These are phyloP conservation scores for Mycena pura DNA, from an alignment of 768 basidiomycete species.

Conservation along the genomic window DNA sequence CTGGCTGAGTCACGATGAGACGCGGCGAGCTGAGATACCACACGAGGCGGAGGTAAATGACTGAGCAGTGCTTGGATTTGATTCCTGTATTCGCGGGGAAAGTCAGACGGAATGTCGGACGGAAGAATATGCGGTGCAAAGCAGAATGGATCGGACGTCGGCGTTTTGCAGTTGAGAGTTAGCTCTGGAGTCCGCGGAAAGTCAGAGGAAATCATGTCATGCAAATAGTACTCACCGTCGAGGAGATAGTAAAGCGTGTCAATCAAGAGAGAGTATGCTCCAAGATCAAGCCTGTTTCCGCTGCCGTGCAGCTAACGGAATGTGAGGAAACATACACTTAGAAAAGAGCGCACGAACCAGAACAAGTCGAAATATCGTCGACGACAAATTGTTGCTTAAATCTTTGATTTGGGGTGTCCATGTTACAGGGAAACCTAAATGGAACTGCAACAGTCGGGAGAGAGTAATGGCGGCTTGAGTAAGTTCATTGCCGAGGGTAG, in stretches of 20 bases:
- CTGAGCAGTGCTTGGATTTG: slow-evolving; percentile 67
- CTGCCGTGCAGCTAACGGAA: slow-evolving; percentile 57
- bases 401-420: slow-evolving; percentile 64
- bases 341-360: slow-evolving; percentile 50
- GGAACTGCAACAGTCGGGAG: slow-evolving; percentile 74
- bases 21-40: slow-evolving; percentile 64
- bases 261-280: slow-evolving; percentile 68
- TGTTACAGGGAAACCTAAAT: slow-evolving; percentile 64
- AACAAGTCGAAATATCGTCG: slow-evolving; percentile 54
- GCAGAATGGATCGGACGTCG: slow-evolving; percentile 65
- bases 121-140: slow-evolving; percentile 62
- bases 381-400: slow-evolving; percentile 48
- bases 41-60: slow-evolving; percentile 53
- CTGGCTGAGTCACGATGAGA: slow-evolving; percentile 61
- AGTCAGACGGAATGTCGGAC: slow-evolving; percentile 58
- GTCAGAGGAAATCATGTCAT: no score
- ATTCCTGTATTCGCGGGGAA: slow-evolving; percentile 62
- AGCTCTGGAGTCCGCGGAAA: no score
- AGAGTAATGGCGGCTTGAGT: slow-evolving; percentile 60
- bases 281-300: slow-evolving; percentile 58
- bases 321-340: slow-evolving; percentile 4
- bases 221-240: slow-evolving; percentile 65
- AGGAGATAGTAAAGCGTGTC: slow-evolving; percentile 78
- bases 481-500: slow-evolving; percentile 29
- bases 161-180: slow-evolving; percentile 61